Percentiles rank a stretch among this genome's conserved stretches.
These are phyloP conservation scores for Wallacemonas sp. DNA, from an alignment of 208 protist genomes.

Conservation along the genomic window DNA sequence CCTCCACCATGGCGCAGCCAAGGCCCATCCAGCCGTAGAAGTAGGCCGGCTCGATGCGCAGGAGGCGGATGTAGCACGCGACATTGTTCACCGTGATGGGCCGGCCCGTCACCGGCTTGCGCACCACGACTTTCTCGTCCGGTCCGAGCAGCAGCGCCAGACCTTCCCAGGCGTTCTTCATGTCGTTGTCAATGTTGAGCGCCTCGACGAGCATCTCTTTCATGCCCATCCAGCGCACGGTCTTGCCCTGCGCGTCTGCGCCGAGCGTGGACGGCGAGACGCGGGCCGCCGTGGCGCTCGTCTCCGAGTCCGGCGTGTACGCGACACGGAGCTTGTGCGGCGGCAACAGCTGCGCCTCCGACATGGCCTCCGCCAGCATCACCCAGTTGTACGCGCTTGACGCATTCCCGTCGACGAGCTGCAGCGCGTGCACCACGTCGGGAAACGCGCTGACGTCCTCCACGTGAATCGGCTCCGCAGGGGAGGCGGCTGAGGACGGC, in stretches of 20 bases:
- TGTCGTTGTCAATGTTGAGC: slow-evolving; percentile 23
- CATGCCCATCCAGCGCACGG: slow-evolving; percentile 20
- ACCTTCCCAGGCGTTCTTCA: slow-evolving; percentile 29
- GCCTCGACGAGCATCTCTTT: slow-evolving; percentile 22
- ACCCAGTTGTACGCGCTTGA: slow-evolving; percentile 27
- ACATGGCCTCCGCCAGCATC: slow-evolving; percentile 27
- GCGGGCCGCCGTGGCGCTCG: background rate
- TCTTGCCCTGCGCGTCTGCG: background rate
- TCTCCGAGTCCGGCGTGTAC: slow-evolving; percentile 20
- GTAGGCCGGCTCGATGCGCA: slow-evolving; percentile 24
- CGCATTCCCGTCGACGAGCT: slow-evolving; percentile 7
- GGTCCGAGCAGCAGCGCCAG: slow-evolving; percentile 25
- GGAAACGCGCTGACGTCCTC: slow-evolving; percentile 13
- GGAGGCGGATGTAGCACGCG: slow-evolving; percentile 25
- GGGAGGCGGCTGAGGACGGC: background rate
- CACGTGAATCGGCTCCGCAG: slow-evolving; percentile 1
- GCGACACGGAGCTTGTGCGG: slow-evolving; percentile 16
- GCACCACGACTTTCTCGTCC: slow-evolving; percentile 23
- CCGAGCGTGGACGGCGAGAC: background rate
- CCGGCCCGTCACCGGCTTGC: slow-evolving; percentile 22
- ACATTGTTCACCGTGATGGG: slow-evolving; percentile 29
- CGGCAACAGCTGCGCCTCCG: slow-evolving; percentile 26
- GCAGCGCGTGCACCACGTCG: slow-evolving; percentile 13
- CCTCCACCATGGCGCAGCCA: slow-evolving; percentile 27
- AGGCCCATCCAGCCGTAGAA: slow-evolving; percentile 32